Conservation (phyloP, 2,329 filamentous ascomycete species). For the Graphiopsis chlorocephala region DNA sequence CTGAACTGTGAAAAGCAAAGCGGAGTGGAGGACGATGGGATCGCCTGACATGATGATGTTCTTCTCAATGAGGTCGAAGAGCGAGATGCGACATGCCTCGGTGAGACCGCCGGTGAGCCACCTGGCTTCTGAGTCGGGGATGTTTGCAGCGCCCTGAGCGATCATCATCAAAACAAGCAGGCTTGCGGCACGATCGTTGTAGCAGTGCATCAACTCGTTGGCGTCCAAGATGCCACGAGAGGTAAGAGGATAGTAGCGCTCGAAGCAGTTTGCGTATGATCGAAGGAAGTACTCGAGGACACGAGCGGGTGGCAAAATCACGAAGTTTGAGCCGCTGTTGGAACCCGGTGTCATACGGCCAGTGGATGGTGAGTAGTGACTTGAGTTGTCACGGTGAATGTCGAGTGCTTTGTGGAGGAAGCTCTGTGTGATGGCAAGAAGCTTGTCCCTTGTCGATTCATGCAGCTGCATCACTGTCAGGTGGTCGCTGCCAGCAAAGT, state of each 20-base stretch:
- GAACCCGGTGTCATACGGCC: constrained; percentile 45
- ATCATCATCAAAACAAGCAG: constrained; percentile 69
- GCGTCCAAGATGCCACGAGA: constrained; percentile 60
- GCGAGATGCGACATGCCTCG: constrained; percentile 68
- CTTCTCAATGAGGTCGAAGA: constrained; percentile 70
- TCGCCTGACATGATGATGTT: constrained; percentile 67
- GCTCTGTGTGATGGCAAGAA: constrained; percentile 68
- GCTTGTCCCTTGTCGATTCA: constrained; percentile 61
- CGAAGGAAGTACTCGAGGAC: constrained; percentile 67
- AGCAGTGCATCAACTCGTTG: constrained; percentile 62
- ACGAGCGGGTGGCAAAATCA: constrained; percentile 63
- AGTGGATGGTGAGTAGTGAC: constrained; percentile 18
- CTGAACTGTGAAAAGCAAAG: constrained; percentile 64
- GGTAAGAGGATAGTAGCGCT: constrained; percentile 64
- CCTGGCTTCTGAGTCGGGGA: constrained; percentile 63
- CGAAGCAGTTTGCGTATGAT: constrained; percentile 64
- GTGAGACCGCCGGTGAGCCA: constrained; percentile 65
- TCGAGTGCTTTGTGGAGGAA: constrained; percentile 70
- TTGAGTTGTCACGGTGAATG: constrained; percentile 55
- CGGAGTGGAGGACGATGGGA: constrained; percentile 62
- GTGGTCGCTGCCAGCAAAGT: constrained; percentile 46
- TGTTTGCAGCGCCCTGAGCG: constrained; percentile 65
- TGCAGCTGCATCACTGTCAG: constrained; percentile 49
- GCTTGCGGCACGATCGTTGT: constrained; percentile 63
- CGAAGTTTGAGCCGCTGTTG: constrained; percentile 57